phyloP scores from a whole-genome alignment of 179 eudicot genomes.

The Carnegiea gigantea region DNA sequence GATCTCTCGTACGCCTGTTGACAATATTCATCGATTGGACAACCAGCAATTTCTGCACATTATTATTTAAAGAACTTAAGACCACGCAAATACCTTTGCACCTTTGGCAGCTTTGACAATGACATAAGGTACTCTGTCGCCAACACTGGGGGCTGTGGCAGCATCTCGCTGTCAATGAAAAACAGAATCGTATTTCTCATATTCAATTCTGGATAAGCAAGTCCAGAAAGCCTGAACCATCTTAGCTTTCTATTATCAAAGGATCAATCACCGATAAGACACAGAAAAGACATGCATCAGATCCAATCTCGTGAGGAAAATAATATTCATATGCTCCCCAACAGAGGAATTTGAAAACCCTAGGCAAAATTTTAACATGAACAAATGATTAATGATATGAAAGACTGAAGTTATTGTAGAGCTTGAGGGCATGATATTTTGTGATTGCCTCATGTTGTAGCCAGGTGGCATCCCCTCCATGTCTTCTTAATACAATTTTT shows the following conservation, averaged over 20 bases:
- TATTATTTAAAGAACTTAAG: slow-evolving; percentile 14
- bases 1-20: slow-evolving; percentile 96
- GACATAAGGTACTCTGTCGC: slow-evolving; percentile 98
- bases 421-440: too few species aligned
- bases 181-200: slow-evolving; percentile 6
- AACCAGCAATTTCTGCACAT: background rate
- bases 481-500: too few species aligned
- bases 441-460: too few species aligned
- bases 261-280: background rate
- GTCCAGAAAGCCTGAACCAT: slow-evolving; percentile 7
- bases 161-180: slow-evolving; percentile 76
- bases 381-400: background rate
- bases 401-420: too few species aligned
- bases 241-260: background rate
- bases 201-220: background rate
- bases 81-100: slow-evolving; percentile 68
- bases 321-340: background rate
- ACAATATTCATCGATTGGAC: slow-evolving; percentile 24
- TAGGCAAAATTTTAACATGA: background rate
- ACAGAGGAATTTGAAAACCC: background rate
- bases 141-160: slow-evolving; percentile 98
- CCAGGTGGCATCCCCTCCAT: too few species aligned
- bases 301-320: background rate
- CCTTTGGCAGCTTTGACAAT: slow-evolving; percentile 97
- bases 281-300: background rate